phyloP scores from a whole-genome alignment of 106 monocot species.

The Dendrobium chrysotoxum region DNA sequence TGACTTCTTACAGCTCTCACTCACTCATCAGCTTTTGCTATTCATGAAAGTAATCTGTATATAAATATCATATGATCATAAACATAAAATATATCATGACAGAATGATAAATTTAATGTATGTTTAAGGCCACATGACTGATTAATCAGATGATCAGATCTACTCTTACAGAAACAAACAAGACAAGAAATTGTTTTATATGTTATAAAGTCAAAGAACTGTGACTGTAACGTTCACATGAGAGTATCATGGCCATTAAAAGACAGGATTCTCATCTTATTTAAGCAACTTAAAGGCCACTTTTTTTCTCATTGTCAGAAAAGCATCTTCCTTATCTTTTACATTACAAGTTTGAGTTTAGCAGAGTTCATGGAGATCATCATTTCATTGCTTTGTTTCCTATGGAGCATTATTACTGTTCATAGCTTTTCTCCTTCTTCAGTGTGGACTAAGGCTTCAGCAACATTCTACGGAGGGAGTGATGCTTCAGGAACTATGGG shows the following conservation, averaged over 20 bases:
- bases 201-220: not conserved
- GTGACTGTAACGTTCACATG: not conserved
- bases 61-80: too few species aligned
- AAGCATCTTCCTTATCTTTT: not conserved
- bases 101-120: too few species aligned
- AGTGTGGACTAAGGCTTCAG: slow-evolving; percentile 43
- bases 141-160: too few species aligned
- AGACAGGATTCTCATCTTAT: not conserved
- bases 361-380: not conserved
- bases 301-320: not conserved
- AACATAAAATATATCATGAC: too few species aligned
- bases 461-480: slow-evolving; percentile 47
- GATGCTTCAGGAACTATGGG: slow-evolving; percentile 60
- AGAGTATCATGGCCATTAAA: not conserved
- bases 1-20: too few species aligned
- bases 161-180: too few species aligned
- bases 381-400: not conserved
- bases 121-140: too few species aligned
- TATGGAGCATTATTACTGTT: not conserved
- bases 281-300: not conserved
- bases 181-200: not conserved
- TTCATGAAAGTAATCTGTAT: too few species aligned
- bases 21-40: too few species aligned
- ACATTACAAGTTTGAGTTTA: too few species aligned
- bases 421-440: slow-evolving; percentile 27